These are phyloP conservation scores for Microbotryum silenes-acaulis DNA, from an alignment of 1,284 basidiomycete genomes.

Conservation along the genomic window DNA sequence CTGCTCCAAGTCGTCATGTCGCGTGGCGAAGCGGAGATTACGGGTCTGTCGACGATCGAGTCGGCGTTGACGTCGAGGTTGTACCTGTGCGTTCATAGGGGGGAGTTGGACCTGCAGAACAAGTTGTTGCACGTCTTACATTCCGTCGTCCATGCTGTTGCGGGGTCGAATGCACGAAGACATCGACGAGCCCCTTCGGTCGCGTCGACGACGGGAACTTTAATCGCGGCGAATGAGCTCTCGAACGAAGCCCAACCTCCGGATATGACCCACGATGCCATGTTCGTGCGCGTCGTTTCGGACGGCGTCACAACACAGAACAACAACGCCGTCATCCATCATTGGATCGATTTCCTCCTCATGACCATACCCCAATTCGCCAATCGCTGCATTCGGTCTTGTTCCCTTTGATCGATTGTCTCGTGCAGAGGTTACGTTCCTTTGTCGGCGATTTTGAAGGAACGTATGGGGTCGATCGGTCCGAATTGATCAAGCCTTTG, in stretches of 20 bases:
- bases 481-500: not conserved
- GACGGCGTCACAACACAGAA: constrained; percentile 64
- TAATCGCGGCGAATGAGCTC: not conserved
- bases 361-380: constrained; percentile 81
- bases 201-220: not conserved
- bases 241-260: constrained; percentile 12
- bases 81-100: constrained; percentile 60
- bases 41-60: constrained; percentile 59
- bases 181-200: not conserved
- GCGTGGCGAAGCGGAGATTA: constrained; percentile 62
- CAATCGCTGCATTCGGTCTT: constrained; percentile 59
- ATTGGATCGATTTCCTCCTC: constrained; percentile 94
- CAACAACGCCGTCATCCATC: constrained; percentile 75
- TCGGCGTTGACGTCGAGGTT: constrained; percentile 65
- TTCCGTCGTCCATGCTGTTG: constrained; percentile 52
- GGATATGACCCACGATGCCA: constrained; percentile 40
- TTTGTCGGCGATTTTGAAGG: constrained; percentile 51
- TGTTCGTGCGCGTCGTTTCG: constrained; percentile 67
- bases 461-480: constrained; percentile 24
- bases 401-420: constrained; percentile 68
- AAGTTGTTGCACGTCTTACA: constrained; percentile 87
- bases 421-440: constrained; percentile 64
- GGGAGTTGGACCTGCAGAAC: constrained; percentile 74
- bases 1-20: constrained; percentile 72
- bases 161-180: not conserved